A percentile compares a stretch with the other conserved stretches of the same genome.
Conservation (phyloP, 1,284 basidiomycete genomes). For the Singerocomus inundabilis region DNA sequence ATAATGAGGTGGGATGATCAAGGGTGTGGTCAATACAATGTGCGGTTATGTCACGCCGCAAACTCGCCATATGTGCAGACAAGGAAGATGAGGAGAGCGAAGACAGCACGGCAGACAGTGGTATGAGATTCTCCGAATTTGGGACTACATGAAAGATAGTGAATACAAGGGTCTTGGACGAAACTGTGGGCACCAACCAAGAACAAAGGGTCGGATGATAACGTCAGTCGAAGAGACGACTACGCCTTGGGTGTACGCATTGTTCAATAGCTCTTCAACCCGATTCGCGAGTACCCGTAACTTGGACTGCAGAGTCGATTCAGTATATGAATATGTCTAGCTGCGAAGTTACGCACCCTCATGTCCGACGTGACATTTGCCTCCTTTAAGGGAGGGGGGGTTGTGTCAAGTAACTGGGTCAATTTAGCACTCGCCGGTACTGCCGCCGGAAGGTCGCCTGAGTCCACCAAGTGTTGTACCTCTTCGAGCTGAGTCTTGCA, state of each 20-base stretch:
- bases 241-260: constrained; percentile 62
- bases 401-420: constrained; percentile 43
- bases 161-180: constrained; percentile 1
- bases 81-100: constrained; percentile 59
- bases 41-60: constrained; percentile 62
- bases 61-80: constrained; percentile 50
- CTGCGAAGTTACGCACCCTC: constrained; percentile 43
- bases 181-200: constrained; percentile 44
- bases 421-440: constrained; percentile 43
- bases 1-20: constrained; percentile 48
- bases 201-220: constrained; percentile 49
- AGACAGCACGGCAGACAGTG: constrained; percentile 54
- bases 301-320: constrained; percentile 42
- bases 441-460: constrained; percentile 63
- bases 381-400: constrained; percentile 51
- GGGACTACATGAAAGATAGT: constrained; percentile 44
- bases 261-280: constrained; percentile 67
- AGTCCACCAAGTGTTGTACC: constrained; percentile 45
- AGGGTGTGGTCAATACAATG: constrained; percentile 61
- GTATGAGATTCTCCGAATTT: constrained; percentile 49
- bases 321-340: constrained; percentile 1
- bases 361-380: constrained; percentile 55
- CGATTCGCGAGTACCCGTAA: constrained; percentile 55
- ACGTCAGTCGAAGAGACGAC: constrained; percentile 49
- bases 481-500: constrained; percentile 46